phyloP scores from a whole-genome alignment of 306 rosid genomes.

The Lotus japonicus region DNA sequence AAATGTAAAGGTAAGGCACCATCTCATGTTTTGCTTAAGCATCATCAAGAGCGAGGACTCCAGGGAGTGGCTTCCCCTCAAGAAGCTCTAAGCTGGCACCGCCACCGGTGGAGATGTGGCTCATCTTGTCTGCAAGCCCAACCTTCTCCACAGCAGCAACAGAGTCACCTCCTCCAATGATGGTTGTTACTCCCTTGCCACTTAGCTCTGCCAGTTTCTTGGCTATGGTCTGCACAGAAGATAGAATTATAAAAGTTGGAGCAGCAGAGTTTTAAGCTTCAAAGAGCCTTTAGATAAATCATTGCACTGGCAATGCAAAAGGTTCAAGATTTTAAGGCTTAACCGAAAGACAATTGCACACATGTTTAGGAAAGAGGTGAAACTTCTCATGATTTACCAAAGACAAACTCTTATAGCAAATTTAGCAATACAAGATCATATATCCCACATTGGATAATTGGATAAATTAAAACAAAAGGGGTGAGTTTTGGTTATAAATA shows the following conservation, averaged over 20 bases:
- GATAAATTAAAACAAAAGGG: neutral
- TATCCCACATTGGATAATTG: neutral
- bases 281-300: neutral
- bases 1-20: neutral
- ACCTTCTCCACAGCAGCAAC: slow-evolving; percentile 97
- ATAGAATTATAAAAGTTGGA: neutral
- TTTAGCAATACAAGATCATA: neutral
- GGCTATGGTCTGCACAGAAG: slow-evolving; percentile 57
- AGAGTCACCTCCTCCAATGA: slow-evolving; percentile 96
- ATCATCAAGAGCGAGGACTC: slow-evolving; percentile 83
- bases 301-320: neutral
- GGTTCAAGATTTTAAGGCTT: neutral
- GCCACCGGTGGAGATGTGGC: slow-evolving; percentile 96
- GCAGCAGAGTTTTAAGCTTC: neutral
- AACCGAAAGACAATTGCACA: neutral
- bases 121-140: slow-evolving; percentile 92
- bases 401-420: neutral
- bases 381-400: no score
- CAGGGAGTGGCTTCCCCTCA: slow-evolving; percentile 92
- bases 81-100: slow-evolving; percentile 99
- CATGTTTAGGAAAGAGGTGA: neutral
- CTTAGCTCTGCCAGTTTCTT: slow-evolving; percentile 86
- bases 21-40: slow-evolving; percentile 39
- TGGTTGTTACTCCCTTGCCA: slow-evolving; percentile 85
- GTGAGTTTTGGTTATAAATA: neutral